phyloP scores from a whole-genome alignment of 2,329 filamentous ascomycete genomes.

The Diplocarpon rosae region DNA sequence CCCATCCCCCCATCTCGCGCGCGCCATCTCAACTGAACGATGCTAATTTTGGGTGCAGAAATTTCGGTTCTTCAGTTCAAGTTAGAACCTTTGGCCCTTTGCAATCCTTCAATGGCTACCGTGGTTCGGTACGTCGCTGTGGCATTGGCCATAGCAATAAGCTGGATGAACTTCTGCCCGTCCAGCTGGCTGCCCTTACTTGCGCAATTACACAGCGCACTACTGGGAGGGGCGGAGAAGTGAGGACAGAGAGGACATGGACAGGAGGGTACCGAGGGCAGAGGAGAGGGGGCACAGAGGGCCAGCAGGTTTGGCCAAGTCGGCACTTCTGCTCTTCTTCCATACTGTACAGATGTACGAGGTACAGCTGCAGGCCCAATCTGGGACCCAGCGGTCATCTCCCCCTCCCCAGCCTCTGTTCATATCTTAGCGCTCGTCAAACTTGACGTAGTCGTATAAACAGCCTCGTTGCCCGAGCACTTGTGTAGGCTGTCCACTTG shows the following conservation, averaged over 20 bases:
- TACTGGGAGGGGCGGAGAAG: too few species aligned
- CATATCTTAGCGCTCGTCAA: conserved; percentile 18
- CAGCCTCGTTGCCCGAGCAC: conserved; percentile 16
- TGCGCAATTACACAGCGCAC: too few species aligned
- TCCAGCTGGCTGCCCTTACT: too few species aligned
- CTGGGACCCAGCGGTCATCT: too few species aligned
- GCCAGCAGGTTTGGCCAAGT: conserved; percentile 5
- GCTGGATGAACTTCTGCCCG: too few species aligned
- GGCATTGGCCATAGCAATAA: not conserved
- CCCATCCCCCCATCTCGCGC: conserved; percentile 11
- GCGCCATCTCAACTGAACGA: conserved; percentile 11
- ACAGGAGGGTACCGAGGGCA: too few species aligned
- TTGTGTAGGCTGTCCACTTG: conserved; percentile 11
- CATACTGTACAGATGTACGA: conserved; percentile 5
- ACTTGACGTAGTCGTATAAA: conserved; percentile 21
- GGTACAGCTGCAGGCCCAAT: too few species aligned
- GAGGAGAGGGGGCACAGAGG: too few species aligned
- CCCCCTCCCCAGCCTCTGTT: too few species aligned
- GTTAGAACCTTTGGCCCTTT: conserved; percentile 7
- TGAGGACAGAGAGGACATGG: too few species aligned
- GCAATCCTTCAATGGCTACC: conserved; percentile 10
- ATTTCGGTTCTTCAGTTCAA: conserved; percentile 7
- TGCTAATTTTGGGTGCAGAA: conserved; percentile 19
- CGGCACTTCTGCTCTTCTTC: conserved; percentile 11
- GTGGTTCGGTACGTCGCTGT: not conserved